A percentile compares a stretch with the other conserved stretches of the same genome.
phyloP scores from a whole-genome alignment of 2,329 filamentous ascomycete genomes.

The Fusarium nisikadoi region DNA sequence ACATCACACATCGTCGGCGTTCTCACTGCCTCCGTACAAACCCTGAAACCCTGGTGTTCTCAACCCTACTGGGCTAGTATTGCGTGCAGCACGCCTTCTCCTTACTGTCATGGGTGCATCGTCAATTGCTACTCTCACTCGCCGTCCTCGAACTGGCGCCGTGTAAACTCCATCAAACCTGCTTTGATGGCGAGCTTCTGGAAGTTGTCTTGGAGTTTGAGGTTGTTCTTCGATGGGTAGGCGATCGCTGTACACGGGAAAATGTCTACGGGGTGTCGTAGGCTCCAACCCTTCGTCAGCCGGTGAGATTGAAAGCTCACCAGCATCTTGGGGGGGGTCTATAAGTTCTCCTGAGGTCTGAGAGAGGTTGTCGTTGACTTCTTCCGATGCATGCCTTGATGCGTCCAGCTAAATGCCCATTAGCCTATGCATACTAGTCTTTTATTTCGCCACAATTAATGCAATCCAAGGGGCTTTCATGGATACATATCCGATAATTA shows the following conservation, averaged over 20 bases:
- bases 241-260: slow-evolving; percentile 39
- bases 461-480: neutral
- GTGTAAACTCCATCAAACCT: slow-evolving; percentile 37
- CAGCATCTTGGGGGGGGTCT: neutral
- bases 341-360: neutral
- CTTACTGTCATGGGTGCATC: neutral
- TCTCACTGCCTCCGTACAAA: slow-evolving; percentile 61
- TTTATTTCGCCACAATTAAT: neutral
- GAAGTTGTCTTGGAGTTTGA: slow-evolving; percentile 39
- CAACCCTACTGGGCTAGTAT: slow-evolving; percentile 52
- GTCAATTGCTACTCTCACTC: neutral
- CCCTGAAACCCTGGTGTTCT: slow-evolving; percentile 57
- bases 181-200: slow-evolving; percentile 41
- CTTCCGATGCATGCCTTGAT: neutral
- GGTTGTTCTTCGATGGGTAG: slow-evolving; percentile 30
- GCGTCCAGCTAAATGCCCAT: slow-evolving; percentile 1
- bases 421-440: slow-evolving; percentile 1
- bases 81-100: slow-evolving; percentile 38
- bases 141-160: slow-evolving; percentile 29
- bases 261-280: neutral
- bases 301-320: neutral
- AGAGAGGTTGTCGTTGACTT: neutral
- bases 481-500: neutral
- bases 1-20: slow-evolving; percentile 53
- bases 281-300: neutral